Conservation (phyloP, 176 grass and related monocot species). For the Carex pumila region DNA sequence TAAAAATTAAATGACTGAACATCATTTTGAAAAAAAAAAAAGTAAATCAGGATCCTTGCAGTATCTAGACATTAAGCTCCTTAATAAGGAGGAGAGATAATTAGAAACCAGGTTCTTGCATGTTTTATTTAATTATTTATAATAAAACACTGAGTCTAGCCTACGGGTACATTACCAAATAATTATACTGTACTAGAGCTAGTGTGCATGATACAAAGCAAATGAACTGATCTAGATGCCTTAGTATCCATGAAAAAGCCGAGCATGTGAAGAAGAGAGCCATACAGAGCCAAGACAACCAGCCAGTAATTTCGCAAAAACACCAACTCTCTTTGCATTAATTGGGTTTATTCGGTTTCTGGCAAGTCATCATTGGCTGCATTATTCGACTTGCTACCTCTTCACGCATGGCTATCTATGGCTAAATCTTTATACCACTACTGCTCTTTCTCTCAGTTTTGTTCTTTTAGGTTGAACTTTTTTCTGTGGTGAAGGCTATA, state of each 20-base stretch:
- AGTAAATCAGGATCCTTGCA: too few relatives aligned
- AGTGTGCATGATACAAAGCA: too few relatives aligned
- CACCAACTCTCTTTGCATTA: not conserved
- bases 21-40: too few relatives aligned
- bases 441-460: not conserved
- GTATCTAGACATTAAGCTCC: too few relatives aligned
- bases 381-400: conserved; percentile 23
- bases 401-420: conserved; percentile 25
- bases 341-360: not conserved
- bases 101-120: too few relatives aligned
- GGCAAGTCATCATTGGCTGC: conserved; percentile 53
- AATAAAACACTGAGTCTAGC: too few relatives aligned
- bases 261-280: conserved; percentile 28
- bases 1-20: too few relatives aligned
- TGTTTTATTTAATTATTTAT: too few relatives aligned
- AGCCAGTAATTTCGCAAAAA: conserved; percentile 5
- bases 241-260: conserved; percentile 17
- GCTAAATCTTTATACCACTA: not conserved
- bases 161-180: too few relatives aligned
- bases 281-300: conserved; percentile 33
- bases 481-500: not conserved
- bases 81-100: too few relatives aligned
- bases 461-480: not conserved
- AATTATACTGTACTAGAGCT: too few relatives aligned
- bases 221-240: not conserved